Evolutionary conservation across 805 yeast species (phyloP), one percentile per base, ranked within the genome.

Genomic region (Wickerhamiella occidentalis): DNA sequence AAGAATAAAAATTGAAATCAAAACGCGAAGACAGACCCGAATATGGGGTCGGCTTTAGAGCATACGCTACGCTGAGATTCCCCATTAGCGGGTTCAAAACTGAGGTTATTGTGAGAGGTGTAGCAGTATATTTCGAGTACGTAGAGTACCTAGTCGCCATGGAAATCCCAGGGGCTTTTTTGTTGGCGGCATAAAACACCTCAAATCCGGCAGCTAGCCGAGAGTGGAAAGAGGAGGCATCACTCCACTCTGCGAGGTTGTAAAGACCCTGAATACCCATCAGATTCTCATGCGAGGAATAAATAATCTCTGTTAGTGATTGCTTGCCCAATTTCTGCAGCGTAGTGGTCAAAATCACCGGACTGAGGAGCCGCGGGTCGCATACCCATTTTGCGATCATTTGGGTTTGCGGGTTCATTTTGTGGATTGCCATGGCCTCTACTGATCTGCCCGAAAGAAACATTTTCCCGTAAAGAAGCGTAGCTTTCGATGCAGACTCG

Each of bases 71-170:
- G 2, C 94, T 80, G 1, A 92, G 66, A 55, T 87, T 88, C 2
- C 98, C 98, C 61, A 90, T 69, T 13, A 92, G 69, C 1, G 98
- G 98, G 62, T 92, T 92, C 51, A 82, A 73, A 0, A 95, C 80
- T 36, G 90, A 60, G 0, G 97, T 83, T 73, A 92, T 75, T 0
- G 95, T 84, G 54, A 88, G 66, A 0, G 98, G 98, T 54, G 85
- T 82, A 3, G 94, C 94, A 0, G 95, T 83, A 40, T 84, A 77
- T 0, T 92, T 79, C 0, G 95, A 79, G 53, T 85, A 80, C 0
- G 96, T 85, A 1, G 90, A 75, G 62, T 92, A 90, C 41, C 96
- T 68, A 44, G 86, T 63, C 0, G 94, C 90, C 1, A 94, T 77
- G 0, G 95, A 85, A 17, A 88, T 47, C 0, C 96, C 97, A 0